Evolutionary conservation across 768 basidiomycete genomes (phyloP).

Genomic region (Auriscalpium vulgare): DNA sequence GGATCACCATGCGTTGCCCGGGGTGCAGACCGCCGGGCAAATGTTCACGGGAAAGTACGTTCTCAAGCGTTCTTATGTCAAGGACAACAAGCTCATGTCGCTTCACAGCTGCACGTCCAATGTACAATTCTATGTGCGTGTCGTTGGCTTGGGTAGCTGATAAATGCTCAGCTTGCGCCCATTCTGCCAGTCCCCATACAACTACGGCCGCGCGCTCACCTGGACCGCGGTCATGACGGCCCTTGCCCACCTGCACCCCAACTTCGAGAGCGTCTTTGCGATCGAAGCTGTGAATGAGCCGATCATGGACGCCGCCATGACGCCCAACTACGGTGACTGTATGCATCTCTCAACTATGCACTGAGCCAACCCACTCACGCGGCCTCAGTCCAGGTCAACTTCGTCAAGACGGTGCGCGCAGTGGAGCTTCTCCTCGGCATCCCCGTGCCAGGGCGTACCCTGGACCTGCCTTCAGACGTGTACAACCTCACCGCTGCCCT

Average conservation of each 20-base stretch:
- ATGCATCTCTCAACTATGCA: constrained; percentile 16
- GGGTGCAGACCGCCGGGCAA: constrained; percentile 53
- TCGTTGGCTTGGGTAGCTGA: neutral
- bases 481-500: neutral
- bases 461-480: neutral
- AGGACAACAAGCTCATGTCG: neutral
- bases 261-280: constrained; percentile 55
- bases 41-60: constrained; percentile 62
- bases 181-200: constrained; percentile 46
- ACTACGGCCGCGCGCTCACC: constrained; percentile 71
- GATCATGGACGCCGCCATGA: constrained; percentile 58
- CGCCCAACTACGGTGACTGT: constrained; percentile 69
- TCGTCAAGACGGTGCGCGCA: constrained; percentile 1
- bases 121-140: constrained; percentile 65
- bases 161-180: too few species aligned
- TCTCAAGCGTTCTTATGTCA: neutral
- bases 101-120: constrained; percentile 50
- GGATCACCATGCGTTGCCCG: constrained; percentile 65
- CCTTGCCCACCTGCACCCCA: constrained; percentile 60
- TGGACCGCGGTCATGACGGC: constrained; percentile 79
- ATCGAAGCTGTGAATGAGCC: constrained; percentile 78
- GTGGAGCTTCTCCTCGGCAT: constrained; percentile 9
- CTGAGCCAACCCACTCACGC: neutral
- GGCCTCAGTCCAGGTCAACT: neutral
- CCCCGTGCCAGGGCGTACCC: neutral